Conservation (phyloP, 805 yeast genomes). For the Komagataella pastoris region DNA sequence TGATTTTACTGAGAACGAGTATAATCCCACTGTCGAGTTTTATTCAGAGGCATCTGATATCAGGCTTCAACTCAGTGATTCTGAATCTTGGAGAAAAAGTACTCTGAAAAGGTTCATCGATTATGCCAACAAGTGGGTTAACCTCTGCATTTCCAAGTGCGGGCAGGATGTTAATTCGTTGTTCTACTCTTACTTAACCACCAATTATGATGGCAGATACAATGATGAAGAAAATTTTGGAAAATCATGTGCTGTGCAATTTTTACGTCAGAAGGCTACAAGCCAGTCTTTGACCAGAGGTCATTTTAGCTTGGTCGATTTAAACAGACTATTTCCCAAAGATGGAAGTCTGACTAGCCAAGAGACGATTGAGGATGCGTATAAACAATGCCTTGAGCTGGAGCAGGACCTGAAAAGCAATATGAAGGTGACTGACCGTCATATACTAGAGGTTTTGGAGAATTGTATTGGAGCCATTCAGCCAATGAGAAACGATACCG, state of each 20-base stretch:
- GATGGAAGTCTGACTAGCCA: not conserved
- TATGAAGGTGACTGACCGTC: conserved; percentile 3
- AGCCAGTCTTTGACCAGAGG: not conserved
- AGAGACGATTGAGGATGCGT: conserved; percentile 12
- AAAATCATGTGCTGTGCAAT: not conserved
- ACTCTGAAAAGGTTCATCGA: conserved; percentile 49
- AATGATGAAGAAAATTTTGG: conserved; percentile 1
- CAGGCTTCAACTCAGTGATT: conserved; percentile 53
- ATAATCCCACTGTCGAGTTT: conserved; percentile 71
- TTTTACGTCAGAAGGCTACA: not conserved
- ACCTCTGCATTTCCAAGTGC: conserved; percentile 39
- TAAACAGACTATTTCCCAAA: not conserved
- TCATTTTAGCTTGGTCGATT: not conserved
- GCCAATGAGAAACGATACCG: conserved; percentile 23
- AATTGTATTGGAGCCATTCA: conserved; percentile 24
- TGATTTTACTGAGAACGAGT: conserved; percentile 75
- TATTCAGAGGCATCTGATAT: conserved; percentile 28
- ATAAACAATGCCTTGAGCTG: conserved; percentile 5
- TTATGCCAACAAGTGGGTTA: conserved; percentile 58
- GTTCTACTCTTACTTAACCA: conserved; percentile 62
- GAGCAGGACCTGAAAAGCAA: conserved; percentile 3
- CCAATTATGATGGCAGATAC: conserved; percentile 11
- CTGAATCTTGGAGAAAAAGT: conserved; percentile 58
- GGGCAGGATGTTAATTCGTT: conserved; percentile 68
- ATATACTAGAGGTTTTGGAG: conserved; percentile 29